These are phyloP conservation scores for Vitis hybrid DNA, from an alignment of 177 flowering plant genomes.

Conservation along the genomic window DNA sequence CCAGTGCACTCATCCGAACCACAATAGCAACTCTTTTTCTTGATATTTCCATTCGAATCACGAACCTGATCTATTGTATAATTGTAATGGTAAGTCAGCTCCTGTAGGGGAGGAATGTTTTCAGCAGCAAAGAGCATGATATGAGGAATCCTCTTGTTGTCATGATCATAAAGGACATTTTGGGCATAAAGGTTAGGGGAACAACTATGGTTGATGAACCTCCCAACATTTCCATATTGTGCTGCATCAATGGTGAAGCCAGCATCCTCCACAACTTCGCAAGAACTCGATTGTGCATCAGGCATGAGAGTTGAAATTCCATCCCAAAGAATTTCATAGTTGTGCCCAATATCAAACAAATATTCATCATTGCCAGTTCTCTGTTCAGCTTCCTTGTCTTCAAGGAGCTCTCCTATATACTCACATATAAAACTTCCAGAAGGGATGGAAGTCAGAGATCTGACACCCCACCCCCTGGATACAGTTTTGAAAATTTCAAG, in stretches of 20 bases:
- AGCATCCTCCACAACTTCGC: slow-evolving; percentile 41
- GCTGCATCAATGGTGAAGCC: slow-evolving; percentile 86
- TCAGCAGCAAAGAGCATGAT: slow-evolving; percentile 89
- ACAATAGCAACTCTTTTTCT: slow-evolving; percentile 67
- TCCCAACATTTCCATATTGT: slow-evolving; percentile 64
- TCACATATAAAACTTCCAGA: slow-evolving; percentile 95
- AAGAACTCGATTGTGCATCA: slow-evolving; percentile 24
- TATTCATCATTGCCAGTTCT: slow-evolving; percentile 74
- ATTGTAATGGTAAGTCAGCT: slow-evolving; percentile 79
- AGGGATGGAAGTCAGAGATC: slow-evolving; percentile 73
- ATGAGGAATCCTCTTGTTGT: slow-evolving; percentile 73
- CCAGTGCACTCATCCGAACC: slow-evolving; percentile 79
- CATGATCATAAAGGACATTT: slow-evolving; percentile 78
- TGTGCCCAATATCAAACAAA: slow-evolving; percentile 80
- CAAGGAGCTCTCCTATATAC: slow-evolving; percentile 74
- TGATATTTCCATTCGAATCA: slow-evolving; percentile 66
- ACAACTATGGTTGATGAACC: slow-evolving; percentile 89
- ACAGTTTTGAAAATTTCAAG: slow-evolving; percentile 90
- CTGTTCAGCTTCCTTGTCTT: slow-evolving; percentile 74
- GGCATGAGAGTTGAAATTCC: slow-evolving; percentile 39
- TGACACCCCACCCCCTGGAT: slow-evolving; percentile 88
- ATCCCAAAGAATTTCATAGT: slow-evolving; percentile 52
- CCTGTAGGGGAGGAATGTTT: slow-evolving; percentile 79
- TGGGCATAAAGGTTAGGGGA: slow-evolving; percentile 90
- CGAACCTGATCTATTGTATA: slow-evolving; percentile 61